These are phyloP conservation scores for Zopfochytrium polystomum DNA, from an alignment of 371 early-diverging fungal genomes.

Conservation along the genomic window DNA sequence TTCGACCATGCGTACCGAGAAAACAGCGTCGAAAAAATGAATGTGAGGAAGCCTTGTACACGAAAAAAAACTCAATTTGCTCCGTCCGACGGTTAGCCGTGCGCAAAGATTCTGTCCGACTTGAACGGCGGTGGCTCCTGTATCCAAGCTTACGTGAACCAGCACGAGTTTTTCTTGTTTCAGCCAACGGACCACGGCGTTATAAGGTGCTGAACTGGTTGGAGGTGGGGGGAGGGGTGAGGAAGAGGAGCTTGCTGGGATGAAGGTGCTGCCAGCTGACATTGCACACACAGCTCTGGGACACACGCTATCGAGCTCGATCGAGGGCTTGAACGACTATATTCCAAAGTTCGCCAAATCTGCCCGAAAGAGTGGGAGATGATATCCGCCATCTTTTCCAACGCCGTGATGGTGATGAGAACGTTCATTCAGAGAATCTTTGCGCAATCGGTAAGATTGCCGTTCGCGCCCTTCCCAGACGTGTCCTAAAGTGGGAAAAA, in stretches of 20 bases:
- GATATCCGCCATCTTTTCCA: slow-evolving; percentile 90
- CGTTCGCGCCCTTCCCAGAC: not conserved
- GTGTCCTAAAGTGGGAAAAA: not conserved
- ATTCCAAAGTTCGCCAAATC: no score
- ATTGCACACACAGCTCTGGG: no score
- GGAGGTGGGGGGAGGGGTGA: no score
- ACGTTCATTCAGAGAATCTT: slow-evolving; percentile 90
- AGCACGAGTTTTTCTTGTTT: slow-evolving; percentile 94
- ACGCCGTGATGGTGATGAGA: slow-evolving; percentile 85
- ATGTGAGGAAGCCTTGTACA: slow-evolving; percentile 28
- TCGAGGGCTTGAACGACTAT: no score
- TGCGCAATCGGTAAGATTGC: slow-evolving; percentile 79
- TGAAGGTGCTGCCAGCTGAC: no score
- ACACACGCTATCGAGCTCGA: no score
- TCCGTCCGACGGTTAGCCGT: slow-evolving; percentile 69
- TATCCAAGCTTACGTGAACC: slow-evolving; percentile 91
- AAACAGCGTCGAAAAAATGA: slow-evolving; percentile 59
- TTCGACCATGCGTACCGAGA: slow-evolving; percentile 84
- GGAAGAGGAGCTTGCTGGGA: no score
- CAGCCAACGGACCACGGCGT: slow-evolving; percentile 68
- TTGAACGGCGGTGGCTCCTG: slow-evolving; percentile 95
- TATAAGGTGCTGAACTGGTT: no score
- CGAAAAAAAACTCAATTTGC: no score
- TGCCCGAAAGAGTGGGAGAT: slow-evolving; percentile 82
- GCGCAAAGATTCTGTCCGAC: slow-evolving; percentile 80